Percentiles rank a stretch among this genome's conserved stretches.
These are phyloP conservation scores for Nitzschia sp. DNA, from an alignment of 108 stramenopile genomes.

Conservation along the genomic window DNA sequence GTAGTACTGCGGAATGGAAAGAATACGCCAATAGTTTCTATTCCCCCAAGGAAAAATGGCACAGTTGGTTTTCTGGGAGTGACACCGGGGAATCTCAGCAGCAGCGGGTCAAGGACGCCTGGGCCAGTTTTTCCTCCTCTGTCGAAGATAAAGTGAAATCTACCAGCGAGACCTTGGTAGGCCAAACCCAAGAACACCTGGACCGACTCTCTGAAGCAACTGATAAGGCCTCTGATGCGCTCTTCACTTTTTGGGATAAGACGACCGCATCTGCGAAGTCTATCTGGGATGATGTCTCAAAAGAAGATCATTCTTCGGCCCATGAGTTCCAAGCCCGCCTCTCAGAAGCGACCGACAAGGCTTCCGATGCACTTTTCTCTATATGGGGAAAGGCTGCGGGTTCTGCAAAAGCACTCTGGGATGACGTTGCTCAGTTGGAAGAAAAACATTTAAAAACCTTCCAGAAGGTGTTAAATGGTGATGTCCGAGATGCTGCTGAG, in stretches of 20 bases:
- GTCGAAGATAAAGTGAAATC: not conserved
- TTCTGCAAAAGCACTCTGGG: not conserved
- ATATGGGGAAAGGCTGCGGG: not conserved
- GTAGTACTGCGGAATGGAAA: not conserved
- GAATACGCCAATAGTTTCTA: not conserved
- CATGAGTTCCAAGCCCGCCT: constrained; percentile 1
- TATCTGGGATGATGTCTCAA: no score
- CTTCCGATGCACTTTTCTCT: constrained; percentile 1
- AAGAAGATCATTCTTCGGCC: no score
- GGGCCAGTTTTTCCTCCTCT: not conserved
- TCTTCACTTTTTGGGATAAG: not conserved
- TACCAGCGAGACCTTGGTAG: not conserved
- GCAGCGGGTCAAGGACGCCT: not conserved
- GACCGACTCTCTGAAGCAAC: no score
- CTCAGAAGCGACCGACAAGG: constrained; percentile 8
- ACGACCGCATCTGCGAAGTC: not conserved
- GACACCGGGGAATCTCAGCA: not conserved
- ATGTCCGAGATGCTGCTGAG: no score
- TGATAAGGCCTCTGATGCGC: not conserved
- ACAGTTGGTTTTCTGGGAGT: not conserved
- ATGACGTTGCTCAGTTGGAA: not conserved
- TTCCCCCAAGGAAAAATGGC: not conserved
- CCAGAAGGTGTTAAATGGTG: no score
- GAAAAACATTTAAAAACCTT: no score
- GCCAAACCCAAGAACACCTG: not conserved